phyloP scores from a whole-genome alignment of 2,329 filamentous ascomycete species.

The Phaeosphaeriaceae sp. region DNA sequence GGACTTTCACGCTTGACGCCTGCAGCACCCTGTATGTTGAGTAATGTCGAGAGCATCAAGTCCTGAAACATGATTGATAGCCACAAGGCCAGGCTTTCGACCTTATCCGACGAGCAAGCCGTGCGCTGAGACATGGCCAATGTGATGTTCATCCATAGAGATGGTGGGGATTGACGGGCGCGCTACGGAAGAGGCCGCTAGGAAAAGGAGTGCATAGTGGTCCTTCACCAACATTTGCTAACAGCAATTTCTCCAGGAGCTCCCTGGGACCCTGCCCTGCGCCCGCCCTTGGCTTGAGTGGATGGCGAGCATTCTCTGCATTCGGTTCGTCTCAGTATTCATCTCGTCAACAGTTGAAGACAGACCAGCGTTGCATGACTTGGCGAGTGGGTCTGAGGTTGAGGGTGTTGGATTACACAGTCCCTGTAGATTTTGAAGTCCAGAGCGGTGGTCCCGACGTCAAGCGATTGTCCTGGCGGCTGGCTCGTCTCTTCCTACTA shows the following conservation, averaged over 20 bases:
- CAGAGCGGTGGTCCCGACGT: conserved; percentile 13
- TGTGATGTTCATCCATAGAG: conserved; percentile 15
- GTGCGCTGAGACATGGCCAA: conserved; percentile 39
- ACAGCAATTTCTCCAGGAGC: conserved; percentile 2
- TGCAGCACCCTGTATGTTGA: conserved; percentile 4
- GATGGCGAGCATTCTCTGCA: neutral
- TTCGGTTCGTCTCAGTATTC: neutral
- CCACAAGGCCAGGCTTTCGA: conserved; percentile 17
- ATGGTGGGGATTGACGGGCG: conserved; percentile 22
- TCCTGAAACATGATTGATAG: conserved; percentile 22
- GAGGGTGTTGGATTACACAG: neutral
- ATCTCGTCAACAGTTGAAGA: neutral
- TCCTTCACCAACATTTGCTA: neutral
- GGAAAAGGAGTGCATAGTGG: conserved; percentile 13
- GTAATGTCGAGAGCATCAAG: conserved; percentile 17
- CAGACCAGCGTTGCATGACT: conserved; percentile 10
- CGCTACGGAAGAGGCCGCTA: conserved; percentile 9
- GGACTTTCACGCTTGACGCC: neutral
- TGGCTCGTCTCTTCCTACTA: conserved; percentile 3
- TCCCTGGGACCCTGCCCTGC: conserved; percentile 2
- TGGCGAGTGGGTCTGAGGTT: conserved; percentile 8
- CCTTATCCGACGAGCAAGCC: conserved; percentile 16
- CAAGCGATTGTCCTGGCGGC: conserved; percentile 11
- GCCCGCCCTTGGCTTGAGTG: conserved; percentile 1
- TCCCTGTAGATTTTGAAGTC: neutral